Base-by-base conservation (phyloP, 2,329 filamentous ascomycete species). In the Cercospora sp. region DNA sequence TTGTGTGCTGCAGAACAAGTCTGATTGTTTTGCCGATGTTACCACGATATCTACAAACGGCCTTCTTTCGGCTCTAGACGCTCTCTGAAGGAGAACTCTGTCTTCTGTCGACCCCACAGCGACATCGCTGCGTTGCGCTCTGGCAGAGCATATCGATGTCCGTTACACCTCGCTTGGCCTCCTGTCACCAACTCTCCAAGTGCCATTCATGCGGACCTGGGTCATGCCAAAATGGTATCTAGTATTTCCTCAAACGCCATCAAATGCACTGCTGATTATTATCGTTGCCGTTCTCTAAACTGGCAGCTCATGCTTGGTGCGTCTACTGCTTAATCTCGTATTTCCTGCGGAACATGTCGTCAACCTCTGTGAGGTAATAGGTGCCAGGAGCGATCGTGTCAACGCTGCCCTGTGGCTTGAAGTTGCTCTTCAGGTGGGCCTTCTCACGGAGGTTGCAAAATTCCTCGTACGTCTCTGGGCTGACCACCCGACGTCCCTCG, bases 371-470 rank as follows among this genome's bases (percentile, higher is more conserved):
- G 65, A 85, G 81, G 76, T 85, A 85, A 78, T 85, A 85, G 7
- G 83, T 84, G 62, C 82, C 82, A 3, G 82, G 79, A 68, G 81
- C 75, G 48, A 85, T 77, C 62, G 77, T 79, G 36, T 84, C 82
- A 40, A 77, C 72, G 69, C 75, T 79, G 68, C 83, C 83, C 63
- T 75, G 72, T 28, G 83, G 83, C 67, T 77, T 80, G 78, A 82
- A 85, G 74, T 80, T 78, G 78, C 82, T 84, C 80, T 85, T 79
- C 66, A 85, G 74, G 70, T 85, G 83, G 60, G 83, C 83, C 69
- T 80, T 78, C 78, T 84, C 82, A 65, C 83, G 81, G 64, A 85
- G 79, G 74, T 82, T 82, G 80, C 83, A 85, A 82, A 84, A 83
- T 82, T 84, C 80, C 60, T 85, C 83, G 76, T 85, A 85, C 5